These are phyloP conservation scores for Russula earlei DNA, from an alignment of 768 basidiomycete genomes.

Conservation along the genomic window DNA sequence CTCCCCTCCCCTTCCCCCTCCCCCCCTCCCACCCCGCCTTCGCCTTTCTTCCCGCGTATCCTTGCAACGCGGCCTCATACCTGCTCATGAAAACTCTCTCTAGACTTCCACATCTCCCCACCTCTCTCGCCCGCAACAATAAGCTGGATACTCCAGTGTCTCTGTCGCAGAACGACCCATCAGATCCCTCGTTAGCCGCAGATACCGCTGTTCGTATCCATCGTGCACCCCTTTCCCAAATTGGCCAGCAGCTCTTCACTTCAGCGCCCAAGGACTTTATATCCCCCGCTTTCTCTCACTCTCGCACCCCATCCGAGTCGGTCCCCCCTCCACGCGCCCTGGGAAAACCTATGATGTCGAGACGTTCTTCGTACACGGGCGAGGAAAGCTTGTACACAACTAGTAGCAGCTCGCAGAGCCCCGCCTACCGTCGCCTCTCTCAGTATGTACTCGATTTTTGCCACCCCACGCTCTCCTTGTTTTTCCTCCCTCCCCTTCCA, in stretches of 20 bases:
- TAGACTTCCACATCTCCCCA: background rate
- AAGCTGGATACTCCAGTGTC: slow-evolving; percentile 8
- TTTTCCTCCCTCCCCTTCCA: background rate
- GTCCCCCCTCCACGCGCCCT: background rate
- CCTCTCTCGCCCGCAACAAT: slow-evolving; percentile 1
- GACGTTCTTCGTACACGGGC: slow-evolving; percentile 15
- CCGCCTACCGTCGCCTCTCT: slow-evolving; percentile 13
- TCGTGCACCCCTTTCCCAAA: slow-evolving; percentile 19
- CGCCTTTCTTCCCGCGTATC: background rate
- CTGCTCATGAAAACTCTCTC: slow-evolving; percentile 10
- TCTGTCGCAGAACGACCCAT: background rate
- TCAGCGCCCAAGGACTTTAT: slow-evolving; percentile 1
- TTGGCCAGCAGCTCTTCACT: slow-evolving; percentile 16
- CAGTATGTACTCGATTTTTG: slow-evolving; percentile 11
- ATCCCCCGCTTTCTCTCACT: slow-evolving; percentile 1
- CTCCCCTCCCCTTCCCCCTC: background rate
- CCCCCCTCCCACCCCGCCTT: too few species aligned
- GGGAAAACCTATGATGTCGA: slow-evolving; percentile 11
- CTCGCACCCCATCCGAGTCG: slow-evolving; percentile 5
- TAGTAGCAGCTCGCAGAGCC: slow-evolving; percentile 1
- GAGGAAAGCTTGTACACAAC: slow-evolving; percentile 6
- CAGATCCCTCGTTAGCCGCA: slow-evolving; percentile 8
- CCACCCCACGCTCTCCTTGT: background rate
- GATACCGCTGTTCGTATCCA: slow-evolving; percentile 13
- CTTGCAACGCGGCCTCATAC: background rate